A percentile compares a stretch with the other conserved stretches of the same genome.
These are phyloP conservation scores for Nicotiana otophora DNA, from an alignment of 257 asterid species.

Conservation along the genomic window DNA sequence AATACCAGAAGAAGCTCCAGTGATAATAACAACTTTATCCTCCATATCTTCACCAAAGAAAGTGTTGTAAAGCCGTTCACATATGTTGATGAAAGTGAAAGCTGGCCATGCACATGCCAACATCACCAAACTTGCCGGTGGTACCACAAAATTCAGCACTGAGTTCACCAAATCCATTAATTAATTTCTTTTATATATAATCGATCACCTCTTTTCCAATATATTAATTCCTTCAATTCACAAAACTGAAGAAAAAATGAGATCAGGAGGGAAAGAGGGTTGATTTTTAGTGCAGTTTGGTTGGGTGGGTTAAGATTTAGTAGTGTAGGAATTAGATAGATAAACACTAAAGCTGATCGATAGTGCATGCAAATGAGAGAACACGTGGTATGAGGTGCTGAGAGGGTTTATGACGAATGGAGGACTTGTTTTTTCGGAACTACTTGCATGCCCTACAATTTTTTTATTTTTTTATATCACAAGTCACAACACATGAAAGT, in stretches of 20 bases:
- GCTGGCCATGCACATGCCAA: constrained; percentile 88
- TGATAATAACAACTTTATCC: constrained; percentile 64
- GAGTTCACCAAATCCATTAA: constrained; percentile 43
- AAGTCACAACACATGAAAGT: too few relatives aligned
- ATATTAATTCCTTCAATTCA: background rate
- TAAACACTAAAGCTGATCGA: constrained; percentile 21
- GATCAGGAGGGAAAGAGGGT: background rate
- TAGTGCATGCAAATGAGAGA: constrained; percentile 39
- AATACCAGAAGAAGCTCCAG: constrained; percentile 90
- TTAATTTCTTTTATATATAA: constrained; percentile 5
- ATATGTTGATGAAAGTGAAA: constrained; percentile 53
- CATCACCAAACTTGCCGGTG: constrained; percentile 74
- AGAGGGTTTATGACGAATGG: constrained; percentile 22
- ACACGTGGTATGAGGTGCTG: constrained; percentile 50
- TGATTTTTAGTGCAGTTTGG: constrained; percentile 1
- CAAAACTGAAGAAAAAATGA: background rate
- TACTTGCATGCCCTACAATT: too few relatives aligned
- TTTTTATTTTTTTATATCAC: too few relatives aligned
- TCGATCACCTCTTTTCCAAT: background rate
- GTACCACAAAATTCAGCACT: constrained; percentile 53
- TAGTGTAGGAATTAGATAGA: constrained; percentile 32
- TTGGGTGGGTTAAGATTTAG: background rate
- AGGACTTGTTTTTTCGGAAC: background rate
- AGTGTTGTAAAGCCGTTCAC: constrained; percentile 57
- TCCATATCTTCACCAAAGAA: constrained; percentile 46